Evolutionary conservation across 805 yeast species (phyloP), one percentile per base, ranked within the genome.

Genomic region (Yarrowia yakushimensis): DNA sequence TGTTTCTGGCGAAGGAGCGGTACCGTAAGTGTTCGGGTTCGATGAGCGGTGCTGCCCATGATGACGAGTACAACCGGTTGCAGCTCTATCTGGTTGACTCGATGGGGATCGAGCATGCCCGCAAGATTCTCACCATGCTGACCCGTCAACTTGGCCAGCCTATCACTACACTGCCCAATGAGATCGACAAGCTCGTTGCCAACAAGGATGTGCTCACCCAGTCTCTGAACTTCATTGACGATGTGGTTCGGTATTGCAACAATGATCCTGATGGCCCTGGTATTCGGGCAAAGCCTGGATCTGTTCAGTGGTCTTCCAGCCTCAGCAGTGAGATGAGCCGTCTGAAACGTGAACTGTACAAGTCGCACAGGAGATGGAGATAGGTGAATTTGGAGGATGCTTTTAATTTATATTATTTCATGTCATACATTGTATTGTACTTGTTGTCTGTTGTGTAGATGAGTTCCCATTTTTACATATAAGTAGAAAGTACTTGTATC

Each of bases 251-350:
- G 12, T 52, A 36, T 43, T 6, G 28, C 25, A 34, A 25, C 23
- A 36, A 52, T 15, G 59, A 52, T 30, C 59, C 59, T 11, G 15
- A 30, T 23, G 59, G 59, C 17, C 59, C 59, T 25, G 59, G 59
- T 8, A 25, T 52, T 17, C 22, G 33, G 4, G 18, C 10, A 13
- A 18, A 23, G 25, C 59, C 59, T 25, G 43, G 59, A 10, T 52
- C 59, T n/a, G 13, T 12, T 13, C 41, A 48, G 30, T 48, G 57
- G 57, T n/a, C 22, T 3, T 18, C 28, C n/a, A 33, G 17, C 13
- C 41, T 48, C 30, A 33, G 33, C 57, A 33, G 20, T 13, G 59
- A 52, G 18, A 36, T 52, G 59, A 17, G 23, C 33, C 33, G 28
- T 17, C 31, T 52, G 41, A 48, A 48, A 23, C 30, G 22, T 5